Percentiles rank a stretch among this genome's conserved stretches.
Conservation (phyloP, 352 stramenopile genomes). For the Globisporangium orthogonon region DNA sequence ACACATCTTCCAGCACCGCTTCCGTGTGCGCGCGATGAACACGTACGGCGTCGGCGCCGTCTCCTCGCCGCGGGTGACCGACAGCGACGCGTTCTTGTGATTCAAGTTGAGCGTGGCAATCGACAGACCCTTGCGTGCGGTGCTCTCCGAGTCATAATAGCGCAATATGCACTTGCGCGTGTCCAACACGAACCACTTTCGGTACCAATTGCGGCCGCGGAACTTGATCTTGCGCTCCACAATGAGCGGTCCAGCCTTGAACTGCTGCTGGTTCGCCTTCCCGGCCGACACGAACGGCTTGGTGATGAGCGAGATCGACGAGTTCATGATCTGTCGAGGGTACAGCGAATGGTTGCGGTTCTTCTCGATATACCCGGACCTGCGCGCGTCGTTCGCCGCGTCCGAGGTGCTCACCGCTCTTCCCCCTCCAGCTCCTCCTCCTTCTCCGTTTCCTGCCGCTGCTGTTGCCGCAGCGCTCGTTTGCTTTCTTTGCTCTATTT, state of each 20-base stretch:
- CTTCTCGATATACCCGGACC: constrained; percentile 65
- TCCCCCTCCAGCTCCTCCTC: too few relatives aligned
- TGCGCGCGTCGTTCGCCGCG: constrained; percentile 19
- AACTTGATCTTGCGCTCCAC: constrained; percentile 72
- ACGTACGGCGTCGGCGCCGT: constrained; percentile 56
- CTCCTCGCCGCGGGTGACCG: constrained; percentile 59
- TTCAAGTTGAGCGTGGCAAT: constrained; percentile 57
- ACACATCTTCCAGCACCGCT: constrained; percentile 70
- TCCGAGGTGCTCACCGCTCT: too few relatives aligned
- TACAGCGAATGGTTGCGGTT: constrained; percentile 48
- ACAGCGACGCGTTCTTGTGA: constrained; percentile 53
- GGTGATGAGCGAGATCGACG: constrained; percentile 65
- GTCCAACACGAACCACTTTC: constrained; percentile 78
- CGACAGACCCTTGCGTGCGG: constrained; percentile 45
- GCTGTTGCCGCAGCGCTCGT: not conserved
- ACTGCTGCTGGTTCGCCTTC: constrained; percentile 15
- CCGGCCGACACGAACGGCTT: constrained; percentile 46
- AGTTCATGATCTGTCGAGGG: constrained; percentile 59
- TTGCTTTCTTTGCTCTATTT: constrained; percentile 32
- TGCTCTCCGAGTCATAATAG: constrained; percentile 69
- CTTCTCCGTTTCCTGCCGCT: too few relatives aligned
- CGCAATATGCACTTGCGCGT: constrained; percentile 49
- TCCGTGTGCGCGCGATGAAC: constrained; percentile 59
- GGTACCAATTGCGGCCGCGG: constrained; percentile 65
- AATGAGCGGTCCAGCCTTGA: constrained; percentile 54